Evolutionary conservation across 345 rosid species (phyloP).

Genomic region (Schrenkiella parvula): DNA sequence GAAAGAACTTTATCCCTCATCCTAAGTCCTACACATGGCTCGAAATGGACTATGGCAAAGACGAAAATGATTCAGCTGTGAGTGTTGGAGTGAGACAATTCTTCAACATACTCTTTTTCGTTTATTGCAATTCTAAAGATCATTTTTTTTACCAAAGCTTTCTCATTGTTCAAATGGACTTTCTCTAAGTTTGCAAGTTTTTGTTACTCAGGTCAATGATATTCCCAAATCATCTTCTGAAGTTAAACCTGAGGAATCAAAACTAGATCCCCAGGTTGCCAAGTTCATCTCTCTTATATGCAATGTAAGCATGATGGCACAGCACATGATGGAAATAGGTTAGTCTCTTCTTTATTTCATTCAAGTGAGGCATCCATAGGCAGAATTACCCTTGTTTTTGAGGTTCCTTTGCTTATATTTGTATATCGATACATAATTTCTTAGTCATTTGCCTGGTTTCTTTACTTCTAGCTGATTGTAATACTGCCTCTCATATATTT

Average conservation of each 20-base stretch:
- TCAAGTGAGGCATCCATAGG: neutral
- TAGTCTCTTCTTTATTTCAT: constrained; percentile 13
- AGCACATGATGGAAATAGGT: constrained; percentile 97
- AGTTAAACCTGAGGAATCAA: constrained; percentile 57
- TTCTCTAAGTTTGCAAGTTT: constrained; percentile 9
- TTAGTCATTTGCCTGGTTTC: neutral
- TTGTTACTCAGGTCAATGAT: constrained; percentile 41
- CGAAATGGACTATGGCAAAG: constrained; percentile 74
- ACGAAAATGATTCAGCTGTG: constrained; percentile 49
- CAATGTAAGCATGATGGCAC: constrained; percentile 86
- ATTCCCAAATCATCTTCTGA: constrained; percentile 32
- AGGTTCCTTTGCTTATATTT: neutral
- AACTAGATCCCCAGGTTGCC: constrained; percentile 64
- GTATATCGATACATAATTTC: neutral
- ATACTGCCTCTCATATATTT: constrained; percentile 1
- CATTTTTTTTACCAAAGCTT: neutral
- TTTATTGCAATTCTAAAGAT: neutral
- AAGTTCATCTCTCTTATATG: constrained; percentile 80
- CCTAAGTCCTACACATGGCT: constrained; percentile 68
- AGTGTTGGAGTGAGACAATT: constrained; percentile 30
- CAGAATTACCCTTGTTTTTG: neutral
- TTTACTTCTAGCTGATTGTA: constrained; percentile 4
- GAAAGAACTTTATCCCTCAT: constrained; percentile 48
- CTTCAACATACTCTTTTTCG: neutral
- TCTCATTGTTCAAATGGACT: neutral